Evolutionary conservation across 2,329 filamentous ascomycete species (phyloP).

Genomic region (Cladosporium oxysporum): DNA sequence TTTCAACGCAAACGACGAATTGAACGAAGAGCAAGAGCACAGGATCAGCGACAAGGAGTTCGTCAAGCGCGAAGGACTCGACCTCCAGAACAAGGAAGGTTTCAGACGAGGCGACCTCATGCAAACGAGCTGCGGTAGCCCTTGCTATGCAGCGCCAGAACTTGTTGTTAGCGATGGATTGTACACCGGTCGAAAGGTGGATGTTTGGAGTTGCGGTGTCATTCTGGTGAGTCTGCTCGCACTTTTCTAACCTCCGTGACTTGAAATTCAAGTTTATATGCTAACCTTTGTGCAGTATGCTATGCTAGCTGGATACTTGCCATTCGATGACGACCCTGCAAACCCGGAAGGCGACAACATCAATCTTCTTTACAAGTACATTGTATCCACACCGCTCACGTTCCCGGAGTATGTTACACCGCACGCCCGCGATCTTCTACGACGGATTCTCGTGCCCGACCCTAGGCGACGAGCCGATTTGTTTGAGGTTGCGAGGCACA

Average conservation of each 20-base stretch:
- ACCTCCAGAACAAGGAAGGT: constrained; percentile 67
- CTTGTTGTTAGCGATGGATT: constrained; percentile 95
- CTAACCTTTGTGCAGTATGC: constrained; percentile 69
- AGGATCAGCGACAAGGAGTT: constrained; percentile 84
- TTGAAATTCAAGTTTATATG: not conserved
- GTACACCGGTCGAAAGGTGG: constrained; percentile 95
- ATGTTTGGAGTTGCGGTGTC: constrained; percentile 99
- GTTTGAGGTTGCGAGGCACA: constrained; percentile 96
- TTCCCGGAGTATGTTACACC: constrained; percentile 99
- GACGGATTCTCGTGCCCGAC: constrained; percentile 92
- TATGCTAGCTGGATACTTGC: constrained; percentile 96
- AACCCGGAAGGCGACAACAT: constrained; percentile 99
- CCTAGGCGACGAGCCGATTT: constrained; percentile 91
- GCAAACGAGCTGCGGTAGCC: constrained; percentile 98
- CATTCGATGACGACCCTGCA: constrained; percentile 96
- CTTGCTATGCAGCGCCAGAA: constrained; percentile 95
- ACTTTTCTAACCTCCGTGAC: not conserved
- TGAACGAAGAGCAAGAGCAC: constrained; percentile 86
- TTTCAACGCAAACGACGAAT: constrained; percentile 84
- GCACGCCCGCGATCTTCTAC: constrained; percentile 87
- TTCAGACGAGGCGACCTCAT: constrained; percentile 88
- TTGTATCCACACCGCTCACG: constrained; percentile 92
- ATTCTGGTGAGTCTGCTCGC: constrained; percentile 72
- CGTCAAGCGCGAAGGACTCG: constrained; percentile 82
- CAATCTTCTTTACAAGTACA: constrained; percentile 98